Base-by-base conservation (phyloP, 2,329 filamentous ascomycete genomes). In the Diaporthe eres region DNA sequence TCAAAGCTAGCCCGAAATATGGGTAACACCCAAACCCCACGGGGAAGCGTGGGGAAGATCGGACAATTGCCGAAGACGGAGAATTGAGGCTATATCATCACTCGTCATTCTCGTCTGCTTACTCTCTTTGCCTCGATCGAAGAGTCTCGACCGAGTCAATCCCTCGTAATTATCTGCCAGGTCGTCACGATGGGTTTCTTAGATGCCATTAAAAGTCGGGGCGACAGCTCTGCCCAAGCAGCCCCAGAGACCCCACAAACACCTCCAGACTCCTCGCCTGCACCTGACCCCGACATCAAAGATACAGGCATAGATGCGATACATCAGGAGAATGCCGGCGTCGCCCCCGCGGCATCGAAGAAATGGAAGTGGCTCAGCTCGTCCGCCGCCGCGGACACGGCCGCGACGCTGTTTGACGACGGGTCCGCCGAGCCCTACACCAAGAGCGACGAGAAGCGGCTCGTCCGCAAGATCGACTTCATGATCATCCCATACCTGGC, bases 401-500 rank as follows among this genome's bases (percentile, higher is more conserved):
- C 75, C 17, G 58, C 65, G 67, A 55, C 67, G 15, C 67, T 76
- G 31, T 55, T 76, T n/a, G 58, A 63, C 42, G 57, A 61, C 39
- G 67, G 28, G 22, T 28, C 67, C 0, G 53, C 58, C 5, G 75
- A 76, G 17, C 58, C 67, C 2, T 76, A 76, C 51, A 75, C 67
- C 5, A 55, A 42, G 49, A 74, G 70, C 31, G 75, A 76, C 34
- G 76, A 77, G 53, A 44, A 31, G 42, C 63, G 65, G 25, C 73
- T 77, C 25, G 73, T 75, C 15, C 76, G 74, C 63, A 77, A 76
- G 65, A 74, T 77, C 42, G 76, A 77, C n/a, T 61, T 76, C 22
- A 76, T 71, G 49, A 75, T 77, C 44, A 67, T 77, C 37, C 76
- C 76, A 1, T 76, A 72, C 51, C 65, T 76, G 25, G 39, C 75